Evolutionary conservation across 2,329 filamentous ascomycete species (phyloP), one percentile per base, ranked within the genome.

Genomic region (Cladosporium oxysporum): DNA sequence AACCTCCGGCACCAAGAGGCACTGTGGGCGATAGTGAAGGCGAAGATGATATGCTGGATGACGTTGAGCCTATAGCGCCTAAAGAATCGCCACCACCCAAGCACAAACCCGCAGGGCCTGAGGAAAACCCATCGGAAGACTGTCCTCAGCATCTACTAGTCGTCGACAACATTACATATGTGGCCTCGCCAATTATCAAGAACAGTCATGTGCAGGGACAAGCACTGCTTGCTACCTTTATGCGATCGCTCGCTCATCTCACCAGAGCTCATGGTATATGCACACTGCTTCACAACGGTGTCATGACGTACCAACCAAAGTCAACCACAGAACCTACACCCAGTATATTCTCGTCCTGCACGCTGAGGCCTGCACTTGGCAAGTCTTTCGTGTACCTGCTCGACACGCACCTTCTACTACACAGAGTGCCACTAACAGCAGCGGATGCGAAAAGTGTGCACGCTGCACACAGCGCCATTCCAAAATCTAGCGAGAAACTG

Each of bases 321-420:
- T 23, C 35, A 53, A 49, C 53, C 50, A 67, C 58, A 66, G 70
- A 75, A 21, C 69, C 73, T 7, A 66, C 73, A 7, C 75, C 76
- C 0, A 81, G 79, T 1, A 76, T 82, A 4, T 83, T 83, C 69
- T 69, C 77, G 2, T 78, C 78, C 2, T 77, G 72, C 33, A 69
- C 66, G 2, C 66, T 71, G 0, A 70, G 77, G n/a, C 82, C 81
- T 0, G 75, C 76, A 23, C 69, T 83, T 41, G 73, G 76, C 1
- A 74, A 75, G 44, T 66, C 77, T 0, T 75, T 83, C 62, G 68
- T 70, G 0, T 69, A 73, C 53, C 71, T 76, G 47, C 69, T 79
- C 2, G 82, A 83, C 69, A 58, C 78, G 50, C 76, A 80, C 50
- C 33, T 83, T 3, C 68, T 83, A n/a, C 67, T 83, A n/a, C 76